Evolutionary conservation across 176 grass and related monocot genomes (phyloP), one percentile per base, ranked within the genome.

Genomic region (Bothriochloa decipiens): DNA sequence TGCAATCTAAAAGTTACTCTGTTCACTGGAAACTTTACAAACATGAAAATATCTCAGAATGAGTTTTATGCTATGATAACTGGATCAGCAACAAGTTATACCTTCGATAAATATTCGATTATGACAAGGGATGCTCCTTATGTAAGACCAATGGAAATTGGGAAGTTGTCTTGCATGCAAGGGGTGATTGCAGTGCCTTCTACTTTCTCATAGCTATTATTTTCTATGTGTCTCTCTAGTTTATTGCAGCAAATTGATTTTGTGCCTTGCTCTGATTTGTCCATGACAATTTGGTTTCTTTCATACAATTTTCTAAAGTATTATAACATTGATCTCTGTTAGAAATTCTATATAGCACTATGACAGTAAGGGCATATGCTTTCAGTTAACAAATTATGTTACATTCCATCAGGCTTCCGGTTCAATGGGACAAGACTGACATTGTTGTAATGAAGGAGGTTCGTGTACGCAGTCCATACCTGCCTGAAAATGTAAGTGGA

Each of bases 371-470:
- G 36, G 10, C 46, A 29, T 65, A 8, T 73, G 25, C 65, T 28
- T 10, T 6, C 18, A 28, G 53, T 80, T 77, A 88, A 86, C 65
- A 29, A 73, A 69, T 32, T 81, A n/a, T 70, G 18, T 23, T 76
- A 72, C 55, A 82, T 72, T 70, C 69, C 40, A 87, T 82, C 86
- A 96, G 96, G 91, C 93, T 99, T 84, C 93, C 96, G 15, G 96
- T 99, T 86, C 91, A 84, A 25, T 99, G 96, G 96, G 93, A 99
- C 75, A 94, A 92, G 86, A 96, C 96, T 18, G 87, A 96, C 78
- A 96, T 99, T 81, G 70, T 99, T 77, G 96, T 99, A 57, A 92
- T 99, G 93, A 94, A 92, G 76, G 93, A 93, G 41, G 90, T 99
- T 62, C 89, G 93, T 47, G 96, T 99, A n/a, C 87, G 91, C 70